Conservation (phyloP, 2,329 filamentous ascomycete genomes). For the Neurospora sp. region DNA sequence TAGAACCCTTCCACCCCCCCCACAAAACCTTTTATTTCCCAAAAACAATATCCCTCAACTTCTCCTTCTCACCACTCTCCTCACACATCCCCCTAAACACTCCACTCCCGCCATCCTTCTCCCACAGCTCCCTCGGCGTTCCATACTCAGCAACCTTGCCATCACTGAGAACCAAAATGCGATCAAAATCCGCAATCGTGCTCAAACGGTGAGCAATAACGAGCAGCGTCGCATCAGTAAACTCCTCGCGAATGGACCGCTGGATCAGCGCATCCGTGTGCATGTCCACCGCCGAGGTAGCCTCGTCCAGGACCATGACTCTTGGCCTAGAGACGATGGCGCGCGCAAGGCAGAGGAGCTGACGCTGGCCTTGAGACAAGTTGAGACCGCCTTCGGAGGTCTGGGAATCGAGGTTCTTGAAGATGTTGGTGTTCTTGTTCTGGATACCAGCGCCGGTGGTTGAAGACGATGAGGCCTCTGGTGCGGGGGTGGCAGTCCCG, state of each 20-base stretch:
- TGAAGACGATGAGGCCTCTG: slow-evolving; percentile 28
- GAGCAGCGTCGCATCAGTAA: slow-evolving; percentile 56
- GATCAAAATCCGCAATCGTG: slow-evolving; percentile 69
- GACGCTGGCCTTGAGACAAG: slow-evolving; percentile 65
- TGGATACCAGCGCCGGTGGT: slow-evolving; percentile 17
- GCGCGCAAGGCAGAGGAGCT: slow-evolving; percentile 64
- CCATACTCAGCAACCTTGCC: slow-evolving; percentile 60
- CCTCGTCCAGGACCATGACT: slow-evolving; percentile 73
- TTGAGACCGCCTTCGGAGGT: slow-evolving; percentile 66
- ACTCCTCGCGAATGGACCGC: slow-evolving; percentile 61
- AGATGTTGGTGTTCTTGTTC: slow-evolving; percentile 52
- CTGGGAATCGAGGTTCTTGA: slow-evolving; percentile 49
- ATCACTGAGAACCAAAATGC: slow-evolving; percentile 60
- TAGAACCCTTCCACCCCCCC: neutral
- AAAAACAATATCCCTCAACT: slow-evolving; percentile 36
- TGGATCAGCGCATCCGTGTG: slow-evolving; percentile 65
- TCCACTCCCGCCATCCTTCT: slow-evolving; percentile 30
- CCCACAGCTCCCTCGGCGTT: slow-evolving; percentile 51
- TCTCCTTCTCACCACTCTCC: slow-evolving; percentile 27
- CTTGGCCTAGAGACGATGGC: slow-evolving; percentile 63
- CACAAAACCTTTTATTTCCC: slow-evolving; percentile 13
- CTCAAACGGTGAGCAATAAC: slow-evolving; percentile 69
- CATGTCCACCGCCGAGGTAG: slow-evolving; percentile 72
- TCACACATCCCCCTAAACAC: slow-evolving; percentile 20
- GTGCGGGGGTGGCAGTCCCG: slow-evolving; percentile 27